Evolutionary conservation across 495 filamentous ascomycete species (phyloP).

Genomic region (Tetracladium marchalianum): DNA sequence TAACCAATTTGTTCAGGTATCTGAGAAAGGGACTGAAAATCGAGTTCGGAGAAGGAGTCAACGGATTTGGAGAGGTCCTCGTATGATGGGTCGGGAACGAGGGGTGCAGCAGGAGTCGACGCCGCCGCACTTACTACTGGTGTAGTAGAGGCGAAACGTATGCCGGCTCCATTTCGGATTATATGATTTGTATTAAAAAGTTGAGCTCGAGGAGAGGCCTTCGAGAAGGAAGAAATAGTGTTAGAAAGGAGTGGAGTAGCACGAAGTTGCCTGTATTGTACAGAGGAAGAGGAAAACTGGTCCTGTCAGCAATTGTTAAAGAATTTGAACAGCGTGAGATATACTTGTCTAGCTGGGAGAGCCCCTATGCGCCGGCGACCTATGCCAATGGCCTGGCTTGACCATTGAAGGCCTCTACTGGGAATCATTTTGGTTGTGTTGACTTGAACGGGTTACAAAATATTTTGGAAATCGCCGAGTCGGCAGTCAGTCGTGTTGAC

Average conservation of each 20-base stretch:
- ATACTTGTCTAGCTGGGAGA: slow-evolving; percentile 23
- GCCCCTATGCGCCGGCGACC: slow-evolving; percentile 25
- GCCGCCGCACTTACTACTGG: background rate
- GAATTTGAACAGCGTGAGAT: background rate
- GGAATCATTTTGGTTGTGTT: slow-evolving; percentile 35
- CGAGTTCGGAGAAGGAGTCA: slow-evolving; percentile 24
- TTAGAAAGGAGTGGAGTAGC: slow-evolving; percentile 16
- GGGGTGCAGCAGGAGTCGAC: slow-evolving; percentile 10
- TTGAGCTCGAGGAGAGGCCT: slow-evolving; percentile 1
- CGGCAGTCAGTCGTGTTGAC: background rate
- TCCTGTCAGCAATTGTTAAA: slow-evolving; percentile 9
- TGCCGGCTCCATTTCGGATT: slow-evolving; percentile 12
- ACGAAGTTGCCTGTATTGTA: slow-evolving; percentile 14
- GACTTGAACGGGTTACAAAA: slow-evolving; percentile 9
- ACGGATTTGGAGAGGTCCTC: slow-evolving; percentile 14
- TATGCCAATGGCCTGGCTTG: slow-evolving; percentile 27
- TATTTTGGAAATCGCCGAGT: slow-evolving; percentile 12
- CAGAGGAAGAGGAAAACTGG: slow-evolving; percentile 16
- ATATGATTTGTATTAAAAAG: slow-evolving; percentile 8
- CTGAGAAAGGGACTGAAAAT: slow-evolving; percentile 29
- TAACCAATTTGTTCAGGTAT: slow-evolving; percentile 72
- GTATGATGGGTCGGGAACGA: slow-evolving; percentile 11
- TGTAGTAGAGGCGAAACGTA: slow-evolving; percentile 23
- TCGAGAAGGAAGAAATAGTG: background rate
- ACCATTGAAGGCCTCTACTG: slow-evolving; percentile 38